Evolutionary conservation across 2,329 filamentous ascomycete species (phyloP), one percentile per base, ranked within the genome.

Genomic region (Neodidymelliopsis sp.): DNA sequence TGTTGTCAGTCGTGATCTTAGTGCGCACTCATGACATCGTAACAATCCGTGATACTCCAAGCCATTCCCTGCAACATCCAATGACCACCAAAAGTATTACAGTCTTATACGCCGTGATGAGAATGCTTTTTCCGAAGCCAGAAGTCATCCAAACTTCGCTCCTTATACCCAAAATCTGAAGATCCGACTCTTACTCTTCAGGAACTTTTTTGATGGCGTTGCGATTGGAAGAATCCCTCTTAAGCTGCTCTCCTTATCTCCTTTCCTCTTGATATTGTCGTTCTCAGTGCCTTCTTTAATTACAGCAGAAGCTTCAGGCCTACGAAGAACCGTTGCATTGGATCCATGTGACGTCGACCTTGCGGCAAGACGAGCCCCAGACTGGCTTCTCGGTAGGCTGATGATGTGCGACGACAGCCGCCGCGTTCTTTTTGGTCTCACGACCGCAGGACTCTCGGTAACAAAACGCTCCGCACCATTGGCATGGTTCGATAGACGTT

Each of bases 101-200:
- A 13, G 42, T 46, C 31, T 37, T 45, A 49, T 12, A 28, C 35
- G 11, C 23, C 15, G 15, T 31, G 4, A 13, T 12, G 12, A 30
- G 8, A 15, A 29, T 30, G 8, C 25, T 27, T 15, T 11, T 22
- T 11, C 51, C 19, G 31, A 35, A 60, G 55, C 28, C 53, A 53
- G 59, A 36, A 11, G 27, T 37, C 22, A 11, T 28, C 34, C 27
- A 15, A 34, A 29, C 28, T 23, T 31, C 31, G n/a, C 10, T 38
- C n/a, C 3, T 63, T 49, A 70, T 43, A 60, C 44, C 63, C 69
- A 74, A 53, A 74, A 72, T 39, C 67, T 72, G 55, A 74, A 69
- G 22, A 73, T 67, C 39, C 58, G 55, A 43, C 67, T 70, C 42
- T 67, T 72, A 53, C 62, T 70, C 49, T 69, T 72, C 35, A 65